Percentiles rank a stretch among this genome's conserved stretches.
These are phyloP conservation scores for Alternaria rosae DNA, from an alignment of 2,329 filamentous ascomycete species.

Conservation along the genomic window DNA sequence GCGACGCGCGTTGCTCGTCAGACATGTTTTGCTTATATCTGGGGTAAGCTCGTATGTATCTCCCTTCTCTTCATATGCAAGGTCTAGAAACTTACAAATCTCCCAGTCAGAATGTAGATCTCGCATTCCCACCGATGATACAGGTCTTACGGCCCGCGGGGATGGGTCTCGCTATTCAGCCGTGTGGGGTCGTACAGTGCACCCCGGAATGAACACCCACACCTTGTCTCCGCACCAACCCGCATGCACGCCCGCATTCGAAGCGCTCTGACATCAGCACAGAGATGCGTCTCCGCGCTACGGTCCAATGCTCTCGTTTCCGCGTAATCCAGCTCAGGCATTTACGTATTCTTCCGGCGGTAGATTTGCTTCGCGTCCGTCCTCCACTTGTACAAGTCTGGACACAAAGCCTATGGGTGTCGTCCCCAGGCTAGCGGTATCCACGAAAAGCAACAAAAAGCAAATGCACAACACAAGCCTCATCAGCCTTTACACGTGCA, in stretches of 20 bases:
- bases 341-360: slow-evolving; percentile 22
- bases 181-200: slow-evolving; percentile 28
- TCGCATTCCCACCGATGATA: slow-evolving; percentile 28
- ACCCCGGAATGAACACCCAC: slow-evolving; percentile 26
- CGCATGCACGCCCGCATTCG: slow-evolving; percentile 3
- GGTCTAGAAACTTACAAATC: slow-evolving; percentile 14
- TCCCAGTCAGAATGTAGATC: slow-evolving; percentile 22
- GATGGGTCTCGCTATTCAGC: slow-evolving; percentile 21
- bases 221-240: slow-evolving; percentile 11
- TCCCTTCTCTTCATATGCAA: slow-evolving; percentile 14
- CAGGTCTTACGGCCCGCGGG: slow-evolving; percentile 19
- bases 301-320: slow-evolving; percentile 14
- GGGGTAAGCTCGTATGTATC: slow-evolving; percentile 23
- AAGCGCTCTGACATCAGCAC: slow-evolving; percentile 31
- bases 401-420: slow-evolving; percentile 6
- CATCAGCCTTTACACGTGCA: slow-evolving; percentile 21
- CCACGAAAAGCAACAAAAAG: slow-evolving; percentile 22
- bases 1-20: slow-evolving; percentile 27
- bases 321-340: slow-evolving; percentile 10
- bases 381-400: slow-evolving; percentile 11
- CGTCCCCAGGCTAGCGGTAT: slow-evolving; percentile 26
- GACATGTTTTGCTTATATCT: slow-evolving; percentile 16
- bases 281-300: slow-evolving; percentile 4
- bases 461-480: slow-evolving; percentile 17
- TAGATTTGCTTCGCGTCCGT: slow-evolving; percentile 18